These are phyloP conservation scores for Balansia obtecta DNA, from an alignment of 2,329 filamentous ascomycete genomes.

Conservation along the genomic window DNA sequence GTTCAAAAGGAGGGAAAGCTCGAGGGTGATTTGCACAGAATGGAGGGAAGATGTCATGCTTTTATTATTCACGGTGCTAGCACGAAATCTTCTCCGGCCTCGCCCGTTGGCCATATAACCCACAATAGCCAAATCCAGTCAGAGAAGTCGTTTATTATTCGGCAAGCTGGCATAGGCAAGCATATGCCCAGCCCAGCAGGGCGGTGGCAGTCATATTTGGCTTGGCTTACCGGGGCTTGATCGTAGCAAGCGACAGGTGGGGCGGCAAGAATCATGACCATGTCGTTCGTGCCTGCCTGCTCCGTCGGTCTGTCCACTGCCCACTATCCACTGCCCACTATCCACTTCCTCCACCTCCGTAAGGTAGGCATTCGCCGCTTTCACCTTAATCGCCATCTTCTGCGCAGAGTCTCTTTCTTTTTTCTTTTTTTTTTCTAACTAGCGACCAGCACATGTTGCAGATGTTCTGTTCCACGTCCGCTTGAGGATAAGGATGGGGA, in stretches of 20 bases:
- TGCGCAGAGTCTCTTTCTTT: no score
- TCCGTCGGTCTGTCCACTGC: no score
- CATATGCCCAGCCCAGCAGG: background rate
- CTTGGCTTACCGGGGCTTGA: constrained; percentile 6
- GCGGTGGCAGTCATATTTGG: constrained; percentile 3
- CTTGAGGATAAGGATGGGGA: no score
- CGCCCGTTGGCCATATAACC: constrained; percentile 2
- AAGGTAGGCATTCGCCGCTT: no score
- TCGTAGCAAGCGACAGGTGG: constrained; percentile 10
- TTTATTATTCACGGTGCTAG: constrained; percentile 10
- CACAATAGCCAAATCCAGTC: constrained; percentile 4
- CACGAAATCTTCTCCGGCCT: constrained; percentile 5
- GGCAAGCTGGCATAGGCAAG: background rate
- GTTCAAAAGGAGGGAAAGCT: constrained; percentile 12
- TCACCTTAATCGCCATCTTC: no score
- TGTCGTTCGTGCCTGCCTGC: background rate
- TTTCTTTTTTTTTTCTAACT: background rate
- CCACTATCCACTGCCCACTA: no score
- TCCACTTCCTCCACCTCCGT: background rate
- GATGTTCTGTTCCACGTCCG: background rate
- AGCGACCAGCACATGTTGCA: background rate
- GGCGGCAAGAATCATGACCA: constrained; percentile 5
- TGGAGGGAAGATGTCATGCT: constrained; percentile 9
- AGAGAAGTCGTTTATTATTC: background rate
- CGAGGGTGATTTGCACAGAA: constrained; percentile 8